phyloP scores from a whole-genome alignment of 768 basidiomycete species.

The Boletellus ananas region DNA sequence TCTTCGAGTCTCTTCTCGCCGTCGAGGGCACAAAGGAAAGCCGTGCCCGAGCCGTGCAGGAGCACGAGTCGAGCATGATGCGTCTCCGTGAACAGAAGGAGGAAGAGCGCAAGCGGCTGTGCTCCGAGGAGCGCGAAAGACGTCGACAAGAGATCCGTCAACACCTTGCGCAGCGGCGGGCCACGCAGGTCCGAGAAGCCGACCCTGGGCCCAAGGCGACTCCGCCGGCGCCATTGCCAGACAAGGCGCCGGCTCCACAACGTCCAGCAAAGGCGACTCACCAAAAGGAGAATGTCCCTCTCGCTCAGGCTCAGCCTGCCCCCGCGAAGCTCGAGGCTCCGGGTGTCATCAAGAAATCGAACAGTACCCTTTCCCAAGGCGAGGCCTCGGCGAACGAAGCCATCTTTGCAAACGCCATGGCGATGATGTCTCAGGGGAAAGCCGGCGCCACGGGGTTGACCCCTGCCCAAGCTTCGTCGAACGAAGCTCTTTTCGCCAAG shows the following conservation, averaged over 20 bases:
- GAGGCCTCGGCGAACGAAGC: constrained; percentile 24
- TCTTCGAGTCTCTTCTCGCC: constrained; percentile 25
- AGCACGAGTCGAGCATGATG: constrained; percentile 32
- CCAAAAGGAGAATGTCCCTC: constrained; percentile 28
- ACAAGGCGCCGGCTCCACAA: constrained; percentile 14
- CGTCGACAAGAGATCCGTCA: constrained; percentile 18
- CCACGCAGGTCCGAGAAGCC: constrained; percentile 13
- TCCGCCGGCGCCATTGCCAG: constrained; percentile 9
- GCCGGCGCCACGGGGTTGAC: constrained; percentile 6
- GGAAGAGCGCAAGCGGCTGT: constrained; percentile 29
- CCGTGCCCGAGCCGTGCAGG: constrained; percentile 27
- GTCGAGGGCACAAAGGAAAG: constrained; percentile 29
- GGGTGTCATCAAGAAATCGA: constrained; percentile 22
- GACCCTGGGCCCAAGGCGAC: constrained; percentile 13
- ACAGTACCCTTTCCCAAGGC: constrained; percentile 23
- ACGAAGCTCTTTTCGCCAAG: constrained; percentile 25
- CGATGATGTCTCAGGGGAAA: constrained; percentile 17
- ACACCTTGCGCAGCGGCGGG: constrained; percentile 21
- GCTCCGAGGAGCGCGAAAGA: constrained; percentile 27
- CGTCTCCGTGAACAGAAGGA: constrained; percentile 32
- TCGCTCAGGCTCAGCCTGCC: constrained; percentile 7
- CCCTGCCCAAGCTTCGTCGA: constrained; percentile 19
- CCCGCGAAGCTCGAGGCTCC: constrained; percentile 21
- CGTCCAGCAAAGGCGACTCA: constrained; percentile 14
- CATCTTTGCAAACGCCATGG: constrained; percentile 25